Conservation (phyloP, 495 filamentous ascomycete genomes). For the Neurospora sp. region DNA sequence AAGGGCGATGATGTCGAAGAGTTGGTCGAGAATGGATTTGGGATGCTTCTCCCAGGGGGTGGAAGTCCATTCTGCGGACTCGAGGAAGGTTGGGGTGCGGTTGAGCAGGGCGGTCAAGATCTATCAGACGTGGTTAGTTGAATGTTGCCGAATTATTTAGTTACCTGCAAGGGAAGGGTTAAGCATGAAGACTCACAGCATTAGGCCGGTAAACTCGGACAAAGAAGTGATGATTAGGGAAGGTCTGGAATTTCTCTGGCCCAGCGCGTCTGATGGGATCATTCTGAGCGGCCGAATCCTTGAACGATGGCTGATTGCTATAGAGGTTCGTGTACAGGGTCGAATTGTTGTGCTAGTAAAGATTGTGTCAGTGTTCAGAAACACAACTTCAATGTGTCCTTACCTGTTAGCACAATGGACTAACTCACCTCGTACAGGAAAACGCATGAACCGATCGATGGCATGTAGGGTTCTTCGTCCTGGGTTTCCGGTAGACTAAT, state of each 20-base stretch:
- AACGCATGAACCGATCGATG: conserved; percentile 26
- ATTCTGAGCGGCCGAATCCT: conserved; percentile 12
- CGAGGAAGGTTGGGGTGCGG: conserved; percentile 32
- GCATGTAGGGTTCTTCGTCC: not conserved
- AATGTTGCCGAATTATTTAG: not conserved
- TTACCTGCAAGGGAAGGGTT: not conserved
- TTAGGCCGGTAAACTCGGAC: conserved; percentile 35
- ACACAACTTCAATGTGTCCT: not conserved
- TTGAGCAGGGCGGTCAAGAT: conserved; percentile 34
- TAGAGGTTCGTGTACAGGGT: conserved; percentile 17
- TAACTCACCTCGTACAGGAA: conserved; percentile 36
- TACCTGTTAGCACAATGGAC: not conserved
- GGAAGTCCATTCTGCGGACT: conserved; percentile 32
- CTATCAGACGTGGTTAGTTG: conserved; percentile 9
- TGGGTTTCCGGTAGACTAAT: conserved; percentile 21
- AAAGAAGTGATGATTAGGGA: conserved; percentile 41
- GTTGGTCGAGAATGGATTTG: conserved; percentile 31
- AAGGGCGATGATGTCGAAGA: conserved; percentile 31
- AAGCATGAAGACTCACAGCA: conserved; percentile 18
- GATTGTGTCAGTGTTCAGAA: conserved; percentile 11
- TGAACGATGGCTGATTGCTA: conserved; percentile 21
- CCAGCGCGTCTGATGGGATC: conserved; percentile 29
- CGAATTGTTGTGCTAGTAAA: conserved; percentile 23
- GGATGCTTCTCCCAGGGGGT: conserved; percentile 35
- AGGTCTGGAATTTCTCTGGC: conserved; percentile 27